A percentile compares a stretch with the other conserved stretches of the same genome.
Evolutionary conservation across 768 basidiomycete species (phyloP).

Genomic region (Suillus luteus): DNA sequence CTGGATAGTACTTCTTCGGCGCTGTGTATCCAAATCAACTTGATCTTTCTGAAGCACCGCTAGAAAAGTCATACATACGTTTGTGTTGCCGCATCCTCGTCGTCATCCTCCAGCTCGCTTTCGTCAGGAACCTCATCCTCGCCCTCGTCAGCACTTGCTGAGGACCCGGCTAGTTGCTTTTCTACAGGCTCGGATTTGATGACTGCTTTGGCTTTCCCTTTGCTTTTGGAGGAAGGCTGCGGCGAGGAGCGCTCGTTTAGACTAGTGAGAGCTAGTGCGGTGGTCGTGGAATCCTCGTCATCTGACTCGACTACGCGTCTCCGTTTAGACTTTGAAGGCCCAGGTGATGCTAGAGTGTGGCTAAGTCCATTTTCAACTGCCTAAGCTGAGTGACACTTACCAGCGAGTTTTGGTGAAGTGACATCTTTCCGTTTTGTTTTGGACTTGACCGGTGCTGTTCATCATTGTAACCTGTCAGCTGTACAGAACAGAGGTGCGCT

Average conservation of each 20-base stretch:
- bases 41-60: neutral
- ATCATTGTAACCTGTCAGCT: neutral
- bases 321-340: conserved; percentile 44
- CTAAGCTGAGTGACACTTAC: conserved; percentile 15
- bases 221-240: conserved; percentile 13
- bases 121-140: conserved; percentile 42
- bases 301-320: conserved; percentile 57
- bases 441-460: conserved; percentile 31
- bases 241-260: conserved; percentile 6
- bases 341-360: conserved; percentile 23
- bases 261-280: conserved; percentile 2
- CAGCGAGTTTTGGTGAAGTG: conserved; percentile 24
- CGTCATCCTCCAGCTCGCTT: conserved; percentile 46
- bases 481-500: neutral
- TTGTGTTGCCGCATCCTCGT: conserved; percentile 57
- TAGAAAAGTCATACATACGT: conserved; percentile 47
- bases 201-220: conserved; percentile 23
- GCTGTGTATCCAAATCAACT: conserved; percentile 30
- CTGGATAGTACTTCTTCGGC: conserved; percentile 68
- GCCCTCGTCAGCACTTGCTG: conserved; percentile 37
- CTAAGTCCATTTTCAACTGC: conserved; percentile 9
- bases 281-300: conserved; percentile 41
- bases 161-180: conserved; percentile 36
- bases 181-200: conserved; percentile 23
- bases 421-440: conserved; percentile 43